These are phyloP conservation scores for Neonectria neomacrospora DNA, from an alignment of 2,329 filamentous ascomycete species.

Conservation along the genomic window DNA sequence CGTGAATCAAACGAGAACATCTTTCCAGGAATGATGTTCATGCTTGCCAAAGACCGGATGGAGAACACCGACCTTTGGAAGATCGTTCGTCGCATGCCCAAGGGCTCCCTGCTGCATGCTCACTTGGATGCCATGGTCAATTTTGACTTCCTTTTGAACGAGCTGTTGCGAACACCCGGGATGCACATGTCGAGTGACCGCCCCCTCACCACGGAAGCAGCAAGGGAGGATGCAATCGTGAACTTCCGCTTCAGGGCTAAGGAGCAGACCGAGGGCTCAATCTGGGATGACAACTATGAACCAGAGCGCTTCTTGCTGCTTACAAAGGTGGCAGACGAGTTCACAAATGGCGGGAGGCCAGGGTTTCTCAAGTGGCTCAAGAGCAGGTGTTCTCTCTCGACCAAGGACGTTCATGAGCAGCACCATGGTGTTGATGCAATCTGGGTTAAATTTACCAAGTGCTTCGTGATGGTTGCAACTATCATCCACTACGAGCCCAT, in stretches of 20 bases:
- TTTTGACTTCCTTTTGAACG: slow-evolving; percentile 80
- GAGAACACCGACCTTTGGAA: slow-evolving; percentile 86
- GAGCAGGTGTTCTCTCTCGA: slow-evolving; percentile 75
- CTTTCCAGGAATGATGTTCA: slow-evolving; percentile 95
- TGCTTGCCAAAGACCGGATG: slow-evolving; percentile 85
- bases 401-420: slow-evolving; percentile 79
- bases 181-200: slow-evolving; percentile 75
- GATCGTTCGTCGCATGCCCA: slow-evolving; percentile 87
- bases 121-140: slow-evolving; percentile 94
- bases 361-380: slow-evolving; percentile 85
- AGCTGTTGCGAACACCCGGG: slow-evolving; percentile 76
- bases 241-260: slow-evolving; percentile 70
- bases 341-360: slow-evolving; percentile 75
- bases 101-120: slow-evolving; percentile 86
- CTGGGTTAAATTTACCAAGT: slow-evolving; percentile 82
- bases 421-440: slow-evolving; percentile 86
- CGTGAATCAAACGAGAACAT: slow-evolving; percentile 71
- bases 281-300: slow-evolving; percentile 76
- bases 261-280: slow-evolving; percentile 57
- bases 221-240: slow-evolving; percentile 66
- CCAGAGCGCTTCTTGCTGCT: slow-evolving; percentile 68
- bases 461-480: slow-evolving; percentile 78
- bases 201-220: slow-evolving; percentile 64
- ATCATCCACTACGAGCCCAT: slow-evolving; percentile 93
- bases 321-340: slow-evolving; percentile 74